Base-by-base conservation (phyloP, 768 basidiomycete genomes). In the Boletus vinaceobasis region DNA sequence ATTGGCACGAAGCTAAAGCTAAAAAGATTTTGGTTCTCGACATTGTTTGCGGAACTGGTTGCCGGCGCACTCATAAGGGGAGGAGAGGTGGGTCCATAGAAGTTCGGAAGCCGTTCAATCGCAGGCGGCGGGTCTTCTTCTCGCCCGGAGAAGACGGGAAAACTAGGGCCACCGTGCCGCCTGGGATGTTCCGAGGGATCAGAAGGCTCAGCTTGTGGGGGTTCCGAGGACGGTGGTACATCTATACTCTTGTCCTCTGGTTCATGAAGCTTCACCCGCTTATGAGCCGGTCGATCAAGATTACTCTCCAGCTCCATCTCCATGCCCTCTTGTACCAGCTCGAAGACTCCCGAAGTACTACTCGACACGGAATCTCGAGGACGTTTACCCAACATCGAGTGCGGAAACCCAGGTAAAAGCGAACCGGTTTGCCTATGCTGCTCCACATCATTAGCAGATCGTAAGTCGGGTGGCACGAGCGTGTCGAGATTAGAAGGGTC, bases 381-480 rank as follows among this genome's bases (percentile, higher is more conserved):
- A 33, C 85, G 81, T 65, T 89, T 90, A n/a, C 88, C 87, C 17
- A 89, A 75, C 31, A 76, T 73, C 21, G 71, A 77, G 40, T 76
- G 74, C 4, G 79, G 69, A 54, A 76, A 65, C 11, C 75, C 78
- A 39, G 78, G 65, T 17, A 71, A 55, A 42, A 71, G 60, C 39
- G 46, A 56, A 35, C 63, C 52, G 13, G 51, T 23, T 36, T 63
- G 60, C 17, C 43, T 55, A 26, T 55, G 55, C 27, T 57, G 58
- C 23, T 59, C 63, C 33, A 27, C 37, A 9, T 57, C 57, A 36
- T 52, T 35, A 21, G 21, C n/a, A 10, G 57, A 26, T 48, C 46
- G 57, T 43, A 27, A 48, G 45, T 58, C 59, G 17, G 57, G 39
- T 47, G 39, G 60, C 11, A 35, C 57, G 1, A 47, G 46, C 3